A percentile compares a stretch with the other conserved stretches of the same genome.
Evolutionary conservation across 805 yeast species (phyloP).

Genomic region (Pichia californica): DNA sequence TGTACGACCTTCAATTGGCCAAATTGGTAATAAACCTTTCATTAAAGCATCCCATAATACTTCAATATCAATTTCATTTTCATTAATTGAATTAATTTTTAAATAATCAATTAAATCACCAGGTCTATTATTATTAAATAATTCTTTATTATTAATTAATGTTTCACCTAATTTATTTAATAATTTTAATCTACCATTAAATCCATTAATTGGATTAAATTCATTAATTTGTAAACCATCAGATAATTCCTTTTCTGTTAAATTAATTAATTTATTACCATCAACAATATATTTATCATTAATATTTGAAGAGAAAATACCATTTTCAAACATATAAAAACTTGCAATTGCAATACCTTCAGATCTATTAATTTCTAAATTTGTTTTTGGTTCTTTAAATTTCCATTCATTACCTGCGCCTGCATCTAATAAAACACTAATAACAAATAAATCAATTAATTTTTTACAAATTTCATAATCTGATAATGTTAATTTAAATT

Average conservation of each 20-base stretch:
- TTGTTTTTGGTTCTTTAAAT: slow-evolving; percentile 33
- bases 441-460: slow-evolving; percentile 50
- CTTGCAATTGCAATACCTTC: slow-evolving; percentile 65
- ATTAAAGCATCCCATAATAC: slow-evolving; percentile 49
- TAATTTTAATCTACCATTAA: slow-evolving; percentile 45
- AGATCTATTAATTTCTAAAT: slow-evolving; percentile 36
- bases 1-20: slow-evolving; percentile 55
- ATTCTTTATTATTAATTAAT: slow-evolving; percentile 30
- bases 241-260: slow-evolving; percentile 32
- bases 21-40: slow-evolving; percentile 50
- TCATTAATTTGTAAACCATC: slow-evolving; percentile 41
- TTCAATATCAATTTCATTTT: slow-evolving; percentile 35
- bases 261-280: slow-evolving; percentile 32
- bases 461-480: slow-evolving; percentile 44
- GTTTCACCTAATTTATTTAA: slow-evolving; percentile 44
- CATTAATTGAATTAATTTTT: slow-evolving; percentile 14
- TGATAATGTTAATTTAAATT: slow-evolving; percentile 8
- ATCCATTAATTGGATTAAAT: slow-evolving; percentile 45
- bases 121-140: slow-evolving; percentile 36
- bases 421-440: slow-evolving; percentile 59
- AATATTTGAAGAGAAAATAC: slow-evolving; percentile 32
- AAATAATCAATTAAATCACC: slow-evolving; percentile 51
- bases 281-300: slow-evolving; percentile 37
- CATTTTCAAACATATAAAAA: slow-evolving; percentile 45
- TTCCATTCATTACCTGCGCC: slow-evolving; percentile 62